Evolutionary conservation across 805 yeast genomes (phyloP).

Genomic region (Dipodascopsis tothii): DNA sequence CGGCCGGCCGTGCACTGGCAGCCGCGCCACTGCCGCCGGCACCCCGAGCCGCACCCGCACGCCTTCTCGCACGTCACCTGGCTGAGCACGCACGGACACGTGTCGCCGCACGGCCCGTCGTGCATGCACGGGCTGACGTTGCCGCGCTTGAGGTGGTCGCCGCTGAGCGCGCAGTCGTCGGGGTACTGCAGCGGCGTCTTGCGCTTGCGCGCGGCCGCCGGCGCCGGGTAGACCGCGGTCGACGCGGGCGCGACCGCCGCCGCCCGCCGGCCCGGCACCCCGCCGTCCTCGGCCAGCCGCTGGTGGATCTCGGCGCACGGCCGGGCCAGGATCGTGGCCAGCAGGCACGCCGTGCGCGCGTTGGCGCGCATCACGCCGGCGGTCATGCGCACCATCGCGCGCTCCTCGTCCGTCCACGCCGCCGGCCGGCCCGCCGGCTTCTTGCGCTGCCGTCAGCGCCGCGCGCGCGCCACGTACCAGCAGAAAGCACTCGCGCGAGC

Average conservation of each 20-base stretch:
- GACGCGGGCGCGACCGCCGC: neutral
- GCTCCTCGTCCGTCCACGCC: slow-evolving; percentile 17
- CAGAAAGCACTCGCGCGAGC: slow-evolving; percentile 11
- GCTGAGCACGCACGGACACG: slow-evolving; percentile 15
- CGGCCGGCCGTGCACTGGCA: slow-evolving; percentile 16
- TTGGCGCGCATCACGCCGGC: slow-evolving; percentile 10
- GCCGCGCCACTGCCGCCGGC: slow-evolving; percentile 19
- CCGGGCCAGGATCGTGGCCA: slow-evolving; percentile 9
- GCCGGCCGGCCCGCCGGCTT: neutral
- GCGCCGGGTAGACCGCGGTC: neutral
- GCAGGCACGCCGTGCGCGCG: slow-evolving; percentile 11
- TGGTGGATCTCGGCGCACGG: slow-evolving; percentile 15
- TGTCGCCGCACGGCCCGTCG: slow-evolving; percentile 14
- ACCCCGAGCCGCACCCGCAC: slow-evolving; percentile 12
- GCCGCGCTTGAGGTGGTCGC: slow-evolving; percentile 16
- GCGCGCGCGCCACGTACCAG: slow-evolving; percentile 3
- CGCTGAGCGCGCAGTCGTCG: slow-evolving; percentile 18
- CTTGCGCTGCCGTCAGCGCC: neutral
- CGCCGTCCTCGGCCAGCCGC: slow-evolving; percentile 4
- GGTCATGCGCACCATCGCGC: slow-evolving; percentile 14
- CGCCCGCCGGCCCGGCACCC: neutral
- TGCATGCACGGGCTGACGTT: slow-evolving; percentile 21
- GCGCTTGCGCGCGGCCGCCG: slow-evolving; percentile 14
- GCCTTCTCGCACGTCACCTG: slow-evolving; percentile 18
- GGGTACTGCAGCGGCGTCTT: slow-evolving; percentile 14